These are phyloP conservation scores for Roridomyces roridus DNA, from an alignment of 768 basidiomycete genomes.

Conservation along the genomic window DNA sequence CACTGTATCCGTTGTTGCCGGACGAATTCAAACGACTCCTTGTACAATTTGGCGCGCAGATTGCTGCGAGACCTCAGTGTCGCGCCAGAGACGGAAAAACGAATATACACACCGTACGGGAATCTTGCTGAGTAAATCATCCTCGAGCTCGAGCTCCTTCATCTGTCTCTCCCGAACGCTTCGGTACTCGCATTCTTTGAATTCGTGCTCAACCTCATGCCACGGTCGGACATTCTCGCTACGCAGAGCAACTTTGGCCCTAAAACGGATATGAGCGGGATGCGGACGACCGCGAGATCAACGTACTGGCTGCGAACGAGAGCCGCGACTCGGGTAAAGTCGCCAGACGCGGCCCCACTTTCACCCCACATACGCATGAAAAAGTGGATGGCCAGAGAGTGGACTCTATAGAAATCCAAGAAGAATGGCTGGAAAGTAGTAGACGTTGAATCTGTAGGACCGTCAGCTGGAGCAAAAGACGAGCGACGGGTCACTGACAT, in stretches of 20 bases:
- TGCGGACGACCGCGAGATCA: background rate
- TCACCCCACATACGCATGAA: constrained; percentile 95
- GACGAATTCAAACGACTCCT: constrained; percentile 90
- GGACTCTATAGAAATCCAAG: constrained; percentile 82
- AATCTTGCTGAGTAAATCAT: constrained; percentile 84
- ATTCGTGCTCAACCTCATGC: constrained; percentile 85
- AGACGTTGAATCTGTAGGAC: constrained; percentile 69
- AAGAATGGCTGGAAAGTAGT: constrained; percentile 88
- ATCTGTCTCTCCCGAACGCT: constrained; percentile 88
- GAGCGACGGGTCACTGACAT: constrained; percentile 54
- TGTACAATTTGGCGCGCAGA: constrained; percentile 83
- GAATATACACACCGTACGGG: constrained; percentile 73
- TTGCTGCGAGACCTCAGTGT: constrained; percentile 54
- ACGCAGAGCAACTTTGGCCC: constrained; percentile 78
- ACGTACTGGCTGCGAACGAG: constrained; percentile 87
- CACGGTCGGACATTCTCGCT: constrained; percentile 78
- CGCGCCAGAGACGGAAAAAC: constrained; percentile 1
- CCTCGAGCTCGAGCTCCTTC: constrained; percentile 88
- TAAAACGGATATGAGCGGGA: constrained; percentile 36
- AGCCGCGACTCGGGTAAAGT: constrained; percentile 80
- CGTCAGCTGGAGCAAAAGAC: background rate
- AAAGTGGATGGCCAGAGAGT: constrained; percentile 81
- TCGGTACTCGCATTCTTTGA: constrained; percentile 83
- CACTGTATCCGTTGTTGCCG: constrained; percentile 89
- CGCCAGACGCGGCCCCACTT: constrained; percentile 75